Percentiles rank a stretch among this genome's conserved stretches.
These are phyloP conservation scores for Vigna reflexopilosa DNA, from an alignment of 306 rosid genomes.

Conservation along the genomic window DNA sequence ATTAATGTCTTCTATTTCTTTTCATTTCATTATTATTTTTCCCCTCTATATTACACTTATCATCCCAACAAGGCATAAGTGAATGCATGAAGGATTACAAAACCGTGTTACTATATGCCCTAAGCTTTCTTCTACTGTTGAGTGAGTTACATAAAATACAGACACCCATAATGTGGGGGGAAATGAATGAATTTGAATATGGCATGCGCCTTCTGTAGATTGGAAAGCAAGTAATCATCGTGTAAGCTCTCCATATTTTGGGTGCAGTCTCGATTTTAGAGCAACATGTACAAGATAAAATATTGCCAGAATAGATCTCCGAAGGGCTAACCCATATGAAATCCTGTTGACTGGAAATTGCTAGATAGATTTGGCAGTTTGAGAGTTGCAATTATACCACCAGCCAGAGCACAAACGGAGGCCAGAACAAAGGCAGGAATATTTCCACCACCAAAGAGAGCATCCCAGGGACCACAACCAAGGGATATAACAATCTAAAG, in stretches of 20 bases:
- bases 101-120: constrained; percentile 45
- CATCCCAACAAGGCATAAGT: neutral
- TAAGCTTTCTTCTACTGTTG: constrained; percentile 45
- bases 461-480: constrained; percentile 99
- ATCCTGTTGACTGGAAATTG: constrained; percentile 67
- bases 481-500: constrained; percentile 85
- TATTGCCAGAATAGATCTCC: constrained; percentile 30
- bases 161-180: constrained; percentile 48
- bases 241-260: constrained; percentile 44
- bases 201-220: constrained; percentile 47
- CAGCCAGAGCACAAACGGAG: constrained; percentile 75
- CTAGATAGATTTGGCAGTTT: constrained; percentile 68
- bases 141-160: constrained; percentile 53
- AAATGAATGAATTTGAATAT: constrained; percentile 74
- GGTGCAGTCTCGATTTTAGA: constrained; percentile 42
- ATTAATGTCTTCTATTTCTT: neutral
- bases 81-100: constrained; percentile 14
- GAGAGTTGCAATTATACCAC: constrained; percentile 72
- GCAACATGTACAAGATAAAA: constrained; percentile 44
- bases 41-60: neutral
- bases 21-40: neutral
- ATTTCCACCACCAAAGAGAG: constrained; percentile 92
- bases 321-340: constrained; percentile 69
- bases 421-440: constrained; percentile 92
- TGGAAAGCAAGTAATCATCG: constrained; percentile 42